Percentiles rank a stretch among this genome's conserved stretches.
Conservation (phyloP, 2,329 filamentous ascomycete genomes). For the Fusarium sp. region DNA sequence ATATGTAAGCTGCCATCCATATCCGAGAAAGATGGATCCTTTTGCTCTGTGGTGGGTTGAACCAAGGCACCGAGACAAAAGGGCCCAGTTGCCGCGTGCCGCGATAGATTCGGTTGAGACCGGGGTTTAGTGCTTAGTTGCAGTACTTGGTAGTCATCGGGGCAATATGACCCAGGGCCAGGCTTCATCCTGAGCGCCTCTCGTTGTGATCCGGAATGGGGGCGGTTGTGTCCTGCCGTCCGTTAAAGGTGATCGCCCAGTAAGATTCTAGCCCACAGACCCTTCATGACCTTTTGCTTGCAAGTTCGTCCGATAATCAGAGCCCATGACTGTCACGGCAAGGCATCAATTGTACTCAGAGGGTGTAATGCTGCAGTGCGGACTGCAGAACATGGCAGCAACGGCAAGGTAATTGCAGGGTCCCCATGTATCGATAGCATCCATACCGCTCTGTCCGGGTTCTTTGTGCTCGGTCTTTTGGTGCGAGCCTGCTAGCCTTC, state of each 20-base stretch:
- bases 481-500: conserved; percentile 16
- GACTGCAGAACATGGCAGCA: conserved; percentile 16
- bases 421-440: conserved; percentile 11
- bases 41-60: conserved; percentile 25
- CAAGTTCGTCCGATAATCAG: conserved; percentile 27
- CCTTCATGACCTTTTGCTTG: conserved; percentile 18
- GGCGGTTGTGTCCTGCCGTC: conserved; percentile 5
- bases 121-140: neutral
- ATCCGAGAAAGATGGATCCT: conserved; percentile 17
- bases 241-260: neutral
- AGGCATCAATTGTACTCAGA: conserved; percentile 22
- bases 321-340: conserved; percentile 32
- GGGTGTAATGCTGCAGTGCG: conserved; percentile 29
- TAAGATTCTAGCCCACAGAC: neutral
- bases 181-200: neutral
- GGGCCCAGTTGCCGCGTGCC: neutral
- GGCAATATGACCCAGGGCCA: neutral
- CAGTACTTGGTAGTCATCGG: neutral
- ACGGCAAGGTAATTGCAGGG: conserved; percentile 7
- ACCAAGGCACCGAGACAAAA: conserved; percentile 26
- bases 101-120: conserved; percentile 4
- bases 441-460: neutral
- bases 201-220: neutral
- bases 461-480: conserved; percentile 4
- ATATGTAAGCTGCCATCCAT: conserved; percentile 29